Evolutionary conservation across 352 stramenopile species (phyloP).

Genomic region (Globisporangium radiosum): DNA sequence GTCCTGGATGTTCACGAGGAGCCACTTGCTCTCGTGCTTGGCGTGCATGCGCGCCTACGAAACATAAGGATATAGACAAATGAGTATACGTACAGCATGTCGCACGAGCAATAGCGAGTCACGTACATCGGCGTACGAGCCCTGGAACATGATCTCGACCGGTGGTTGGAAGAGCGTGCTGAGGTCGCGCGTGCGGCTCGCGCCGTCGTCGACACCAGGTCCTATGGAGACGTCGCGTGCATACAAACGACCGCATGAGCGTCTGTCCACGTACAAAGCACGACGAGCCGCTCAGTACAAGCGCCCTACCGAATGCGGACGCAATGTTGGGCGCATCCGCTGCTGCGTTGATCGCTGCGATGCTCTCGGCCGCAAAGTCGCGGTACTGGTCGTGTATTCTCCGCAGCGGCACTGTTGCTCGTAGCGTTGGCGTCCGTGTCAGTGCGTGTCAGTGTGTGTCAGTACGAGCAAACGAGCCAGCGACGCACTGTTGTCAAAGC

Average conservation of each 20-base stretch:
- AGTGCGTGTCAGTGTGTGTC: slow-evolving; percentile 1
- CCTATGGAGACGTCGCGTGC: neutral
- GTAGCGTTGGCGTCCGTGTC: neutral
- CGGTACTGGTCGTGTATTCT: slow-evolving; percentile 65
- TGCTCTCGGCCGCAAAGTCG: slow-evolving; percentile 79
- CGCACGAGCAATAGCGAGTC: neutral
- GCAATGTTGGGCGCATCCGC: slow-evolving; percentile 24
- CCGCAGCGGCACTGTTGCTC: slow-evolving; percentile 33
- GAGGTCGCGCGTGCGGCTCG: slow-evolving; percentile 38
- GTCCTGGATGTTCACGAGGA: slow-evolving; percentile 93
- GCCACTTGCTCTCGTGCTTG: slow-evolving; percentile 87
- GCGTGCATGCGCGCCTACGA: slow-evolving; percentile 54
- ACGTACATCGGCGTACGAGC: slow-evolving; percentile 66
- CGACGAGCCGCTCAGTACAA: slow-evolving; percentile 1
- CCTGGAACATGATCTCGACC: slow-evolving; percentile 69
- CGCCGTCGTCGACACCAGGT: slow-evolving; percentile 9
- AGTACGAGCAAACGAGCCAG: neutral
- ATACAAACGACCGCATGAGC: neutral
- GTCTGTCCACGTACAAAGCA: neutral
- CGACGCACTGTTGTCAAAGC: slow-evolving; percentile 34
- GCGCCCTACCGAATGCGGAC: slow-evolving; percentile 33
- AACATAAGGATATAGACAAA: no score
- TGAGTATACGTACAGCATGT: no score
- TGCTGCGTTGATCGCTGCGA: slow-evolving; percentile 56
- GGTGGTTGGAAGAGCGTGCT: slow-evolving; percentile 71